phyloP scores from a whole-genome alignment of 805 yeast species.

The Saccharomycopsis fermentans region DNA sequence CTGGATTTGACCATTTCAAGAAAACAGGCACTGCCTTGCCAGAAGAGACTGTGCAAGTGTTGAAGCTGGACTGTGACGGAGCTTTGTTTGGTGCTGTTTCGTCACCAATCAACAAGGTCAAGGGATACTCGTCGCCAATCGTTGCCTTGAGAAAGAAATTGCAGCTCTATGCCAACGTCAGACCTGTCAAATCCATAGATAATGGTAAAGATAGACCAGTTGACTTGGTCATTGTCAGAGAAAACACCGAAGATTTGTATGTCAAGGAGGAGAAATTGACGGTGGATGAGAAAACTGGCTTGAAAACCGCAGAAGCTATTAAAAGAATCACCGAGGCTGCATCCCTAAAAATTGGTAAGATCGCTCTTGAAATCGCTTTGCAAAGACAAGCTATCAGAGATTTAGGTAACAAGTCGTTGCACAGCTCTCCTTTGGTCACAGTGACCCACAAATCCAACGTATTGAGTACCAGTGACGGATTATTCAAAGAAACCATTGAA shows the following conservation, averaged over 20 bases:
- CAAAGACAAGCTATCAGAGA: conserved; percentile 78
- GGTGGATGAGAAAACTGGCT: conserved; percentile 61
- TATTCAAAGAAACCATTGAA: conserved; percentile 83
- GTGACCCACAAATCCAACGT: conserved; percentile 97
- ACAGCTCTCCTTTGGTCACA: conserved; percentile 48
- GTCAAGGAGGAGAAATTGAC: conserved; percentile 83
- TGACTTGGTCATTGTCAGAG: conserved; percentile 96
- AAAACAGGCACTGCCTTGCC: conserved; percentile 95
- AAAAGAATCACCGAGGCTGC: conserved; percentile 92
- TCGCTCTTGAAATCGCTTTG: conserved; percentile 86
- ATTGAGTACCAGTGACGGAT: conserved; percentile 83
- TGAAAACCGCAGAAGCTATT: conserved; percentile 92
- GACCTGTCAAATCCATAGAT: conserved; percentile 92
- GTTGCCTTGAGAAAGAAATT: conserved; percentile 95
- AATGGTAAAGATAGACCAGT: conserved; percentile 74
- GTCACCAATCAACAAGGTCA: conserved; percentile 88
- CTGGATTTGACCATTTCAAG: conserved; percentile 91
- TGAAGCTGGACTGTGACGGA: conserved; percentile 83
- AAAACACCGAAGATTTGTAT: conserved; percentile 95
- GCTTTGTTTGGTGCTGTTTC: conserved; percentile 97
- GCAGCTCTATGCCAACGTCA: conserved; percentile 91
- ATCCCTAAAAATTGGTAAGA: conserved; percentile 73
- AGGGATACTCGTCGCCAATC: conserved; percentile 95
- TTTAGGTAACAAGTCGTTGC: conserved; percentile 45
- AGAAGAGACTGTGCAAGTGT: conserved; percentile 72